phyloP scores from a whole-genome alignment of 345 rosid species.

The Heritiera littoralis region DNA sequence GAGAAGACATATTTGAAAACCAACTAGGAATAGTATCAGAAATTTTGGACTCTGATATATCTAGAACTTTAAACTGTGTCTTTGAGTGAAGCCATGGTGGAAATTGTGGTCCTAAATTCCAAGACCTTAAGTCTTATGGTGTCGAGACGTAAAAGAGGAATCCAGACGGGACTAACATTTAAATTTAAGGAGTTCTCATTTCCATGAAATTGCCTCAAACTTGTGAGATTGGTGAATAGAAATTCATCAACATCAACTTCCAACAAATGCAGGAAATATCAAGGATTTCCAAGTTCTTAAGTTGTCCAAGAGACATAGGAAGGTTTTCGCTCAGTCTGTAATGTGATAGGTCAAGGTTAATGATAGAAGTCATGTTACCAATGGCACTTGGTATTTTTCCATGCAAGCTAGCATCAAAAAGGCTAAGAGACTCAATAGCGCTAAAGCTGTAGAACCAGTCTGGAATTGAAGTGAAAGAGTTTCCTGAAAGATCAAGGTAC shows the following conservation, averaged over 20 bases:
- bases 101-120: neutral
- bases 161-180: neutral
- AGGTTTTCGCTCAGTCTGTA: constrained; percentile 41
- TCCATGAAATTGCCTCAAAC: neutral
- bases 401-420: too few relatives aligned
- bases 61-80: constrained; percentile 35
- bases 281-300: constrained; percentile 34
- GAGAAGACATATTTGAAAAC: too few relatives aligned
- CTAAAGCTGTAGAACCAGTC: too few relatives aligned
- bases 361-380: constrained; percentile 44
- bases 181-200: neutral
- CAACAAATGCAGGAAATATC: constrained; percentile 24
- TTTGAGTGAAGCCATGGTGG: constrained; percentile 33
- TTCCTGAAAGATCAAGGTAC: too few relatives aligned
- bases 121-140: neutral
- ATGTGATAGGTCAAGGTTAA: constrained; percentile 41
- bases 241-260: constrained; percentile 37
- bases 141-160: neutral
- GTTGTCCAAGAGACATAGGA: constrained; percentile 44
- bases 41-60: too few relatives aligned
- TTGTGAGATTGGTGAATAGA: constrained; percentile 13
- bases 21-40: too few relatives aligned
- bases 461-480: constrained; percentile 23
- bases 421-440: too few relatives aligned
- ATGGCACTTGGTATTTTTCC: constrained; percentile 27